Evolutionary conservation across 192 early-diverging fungal genomes (phyloP).

Genomic region (Thoreauomyces humboldtii): DNA sequence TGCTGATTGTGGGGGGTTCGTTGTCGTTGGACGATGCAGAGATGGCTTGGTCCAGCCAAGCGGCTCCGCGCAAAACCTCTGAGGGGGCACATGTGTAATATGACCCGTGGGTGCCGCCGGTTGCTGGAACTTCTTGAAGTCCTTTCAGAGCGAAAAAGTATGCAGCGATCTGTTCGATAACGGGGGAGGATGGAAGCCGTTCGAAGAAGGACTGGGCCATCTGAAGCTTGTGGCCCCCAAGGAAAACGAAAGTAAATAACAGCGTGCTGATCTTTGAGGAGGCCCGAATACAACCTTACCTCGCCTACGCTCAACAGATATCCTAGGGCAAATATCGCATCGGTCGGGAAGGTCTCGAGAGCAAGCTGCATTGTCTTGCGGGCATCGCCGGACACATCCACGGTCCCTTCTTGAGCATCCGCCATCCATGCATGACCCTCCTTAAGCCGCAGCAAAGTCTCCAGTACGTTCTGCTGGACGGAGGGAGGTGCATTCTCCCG

Average conservation of each 20-base stretch:
- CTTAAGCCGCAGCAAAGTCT: background rate
- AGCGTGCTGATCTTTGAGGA: background rate
- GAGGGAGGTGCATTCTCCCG: background rate
- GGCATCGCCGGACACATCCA: too few relatives aligned
- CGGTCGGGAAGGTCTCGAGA: conserved; percentile 13
- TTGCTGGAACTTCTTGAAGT: conserved; percentile 3
- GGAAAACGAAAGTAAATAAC: background rate
- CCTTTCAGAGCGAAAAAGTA: conserved; percentile 29
- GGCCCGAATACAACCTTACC: too few relatives aligned
- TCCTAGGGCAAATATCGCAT: conserved; percentile 22
- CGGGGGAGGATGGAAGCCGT: conserved; percentile 11
- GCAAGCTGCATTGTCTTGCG: conserved; percentile 16
- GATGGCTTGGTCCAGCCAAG: too few relatives aligned
- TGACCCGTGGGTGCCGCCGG: too few relatives aligned
- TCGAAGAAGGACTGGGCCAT: conserved; percentile 29
- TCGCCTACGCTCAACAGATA: conserved; percentile 26
- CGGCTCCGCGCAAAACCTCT: too few relatives aligned
- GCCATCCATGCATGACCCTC: background rate
- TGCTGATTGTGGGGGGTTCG: too few relatives aligned
- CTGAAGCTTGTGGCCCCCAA: conserved; percentile 6
- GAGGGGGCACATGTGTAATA: too few relatives aligned
- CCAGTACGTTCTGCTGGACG: background rate
- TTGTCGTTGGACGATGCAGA: too few relatives aligned
- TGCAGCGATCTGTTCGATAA: conserved; percentile 27
- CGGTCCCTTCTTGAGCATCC: background rate